Percentiles rank a stretch among this genome's conserved stretches.
These are phyloP conservation scores for Neophaeococcomyces aloes DNA, from an alignment of 2,329 filamentous ascomycete species.

Conservation along the genomic window DNA sequence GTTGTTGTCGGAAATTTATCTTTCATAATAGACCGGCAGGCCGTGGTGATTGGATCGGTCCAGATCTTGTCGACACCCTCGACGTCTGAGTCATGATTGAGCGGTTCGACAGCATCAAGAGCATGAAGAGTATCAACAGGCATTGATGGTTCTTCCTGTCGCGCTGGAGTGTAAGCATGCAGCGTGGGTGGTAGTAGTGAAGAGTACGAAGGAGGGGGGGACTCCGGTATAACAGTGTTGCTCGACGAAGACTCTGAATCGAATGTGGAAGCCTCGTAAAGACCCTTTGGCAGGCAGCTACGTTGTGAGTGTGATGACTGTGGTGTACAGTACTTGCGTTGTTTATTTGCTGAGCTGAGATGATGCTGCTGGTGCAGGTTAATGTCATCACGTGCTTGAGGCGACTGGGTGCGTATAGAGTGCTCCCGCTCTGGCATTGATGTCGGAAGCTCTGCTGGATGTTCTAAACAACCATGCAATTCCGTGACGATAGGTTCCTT, in stretches of 20 bases:
- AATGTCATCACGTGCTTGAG: background rate
- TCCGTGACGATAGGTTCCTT: background rate
- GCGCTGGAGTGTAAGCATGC: background rate
- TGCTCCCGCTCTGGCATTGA: background rate
- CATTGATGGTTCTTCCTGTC: background rate
- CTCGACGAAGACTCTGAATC: too few relatives aligned
- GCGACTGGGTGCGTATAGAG: background rate
- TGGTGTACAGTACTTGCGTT: background rate
- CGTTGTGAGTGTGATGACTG: background rate
- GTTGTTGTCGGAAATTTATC: background rate
- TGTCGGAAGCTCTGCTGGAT: background rate
- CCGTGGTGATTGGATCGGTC: background rate
- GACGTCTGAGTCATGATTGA: too few relatives aligned
- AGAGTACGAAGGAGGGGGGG: background rate
- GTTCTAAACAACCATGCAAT: background rate
- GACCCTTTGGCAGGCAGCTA: background rate
- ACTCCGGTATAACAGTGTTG: background rate
- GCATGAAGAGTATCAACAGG: background rate
- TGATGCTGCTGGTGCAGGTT: background rate
- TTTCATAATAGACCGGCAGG: background rate
- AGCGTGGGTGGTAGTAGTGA: background rate
- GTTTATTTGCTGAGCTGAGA: background rate
- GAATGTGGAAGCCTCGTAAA: background rate
- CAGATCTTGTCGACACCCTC: background rate
- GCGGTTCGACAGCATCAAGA: background rate